Evolutionary conservation across 2,329 filamentous ascomycete genomes (phyloP).

Genomic region (Talaromyces albobiverticillius): DNA sequence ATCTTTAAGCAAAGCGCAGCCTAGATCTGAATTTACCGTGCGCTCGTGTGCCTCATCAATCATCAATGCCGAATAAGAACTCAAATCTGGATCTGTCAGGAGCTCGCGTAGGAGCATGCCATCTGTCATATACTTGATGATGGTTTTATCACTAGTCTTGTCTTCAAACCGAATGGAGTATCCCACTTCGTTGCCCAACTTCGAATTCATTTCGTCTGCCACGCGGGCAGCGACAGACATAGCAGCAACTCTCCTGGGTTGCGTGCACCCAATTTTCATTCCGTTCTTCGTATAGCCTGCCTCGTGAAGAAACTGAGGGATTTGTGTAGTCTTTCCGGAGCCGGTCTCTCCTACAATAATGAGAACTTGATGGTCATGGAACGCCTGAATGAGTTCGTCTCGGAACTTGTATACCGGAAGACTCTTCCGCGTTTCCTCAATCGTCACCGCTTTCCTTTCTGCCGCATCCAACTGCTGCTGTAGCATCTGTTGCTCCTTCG

Average conservation of each 20-base stretch:
- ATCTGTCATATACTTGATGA: slow-evolving; percentile 95
- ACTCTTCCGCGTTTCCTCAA: slow-evolving; percentile 87
- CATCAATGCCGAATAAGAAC: slow-evolving; percentile 83
- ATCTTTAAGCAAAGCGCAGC: slow-evolving; percentile 86
- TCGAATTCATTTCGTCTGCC: slow-evolving; percentile 87
- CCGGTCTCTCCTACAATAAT: slow-evolving; percentile 95
- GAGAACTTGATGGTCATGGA: slow-evolving; percentile 81
- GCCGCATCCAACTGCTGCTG: slow-evolving; percentile 82
- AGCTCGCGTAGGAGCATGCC: slow-evolving; percentile 91
- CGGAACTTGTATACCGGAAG: slow-evolving; percentile 87
- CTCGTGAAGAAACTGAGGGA: slow-evolving; percentile 91
- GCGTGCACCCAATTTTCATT: slow-evolving; percentile 86
- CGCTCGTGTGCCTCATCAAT: slow-evolving; percentile 97
- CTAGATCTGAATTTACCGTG: slow-evolving; percentile 84
- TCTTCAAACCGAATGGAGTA: slow-evolving; percentile 96
- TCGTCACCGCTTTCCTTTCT: slow-evolving; percentile 81
- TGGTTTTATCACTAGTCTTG: slow-evolving; percentile 82
- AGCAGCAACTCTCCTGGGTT: slow-evolving; percentile 89
- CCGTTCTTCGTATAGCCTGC: slow-evolving; percentile 82
- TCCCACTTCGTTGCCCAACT: slow-evolving; percentile 87
- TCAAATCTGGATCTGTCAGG: slow-evolving; percentile 80
- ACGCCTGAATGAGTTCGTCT: slow-evolving; percentile 78
- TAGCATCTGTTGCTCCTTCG: slow-evolving; percentile 73
- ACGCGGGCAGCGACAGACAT: slow-evolving; percentile 98
- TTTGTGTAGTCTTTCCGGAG: slow-evolving; percentile 90